phyloP scores from a whole-genome alignment of 2,329 filamentous ascomycete species.

The Grosmannia huntii region DNA sequence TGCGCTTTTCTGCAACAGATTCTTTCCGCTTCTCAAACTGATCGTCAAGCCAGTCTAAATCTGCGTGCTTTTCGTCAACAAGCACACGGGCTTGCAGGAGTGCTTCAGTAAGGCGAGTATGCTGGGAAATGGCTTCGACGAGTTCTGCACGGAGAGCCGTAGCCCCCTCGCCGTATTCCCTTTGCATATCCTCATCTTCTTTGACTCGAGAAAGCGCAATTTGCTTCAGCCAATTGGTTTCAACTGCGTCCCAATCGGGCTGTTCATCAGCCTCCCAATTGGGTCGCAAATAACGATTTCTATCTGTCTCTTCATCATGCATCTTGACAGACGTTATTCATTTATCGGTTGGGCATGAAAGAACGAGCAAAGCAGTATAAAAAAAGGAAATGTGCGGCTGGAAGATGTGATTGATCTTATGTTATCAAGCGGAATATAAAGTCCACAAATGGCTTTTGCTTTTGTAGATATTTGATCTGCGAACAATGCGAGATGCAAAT shows the following conservation, averaged over 20 bases:
- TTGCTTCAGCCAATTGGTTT: slow-evolving; percentile 19
- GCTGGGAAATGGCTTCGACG: slow-evolving; percentile 23
- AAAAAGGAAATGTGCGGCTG: background rate
- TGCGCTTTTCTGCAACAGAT: background rate
- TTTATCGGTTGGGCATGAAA: background rate
- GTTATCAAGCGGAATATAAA: background rate
- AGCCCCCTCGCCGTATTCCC: slow-evolving; percentile 19
- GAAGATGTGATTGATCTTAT: background rate
- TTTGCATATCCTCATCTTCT: slow-evolving; percentile 20
- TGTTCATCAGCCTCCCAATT: background rate
- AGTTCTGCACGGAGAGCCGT: slow-evolving; percentile 19
- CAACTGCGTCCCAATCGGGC: slow-evolving; percentile 23
- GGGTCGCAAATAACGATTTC: background rate
- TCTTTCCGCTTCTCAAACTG: slow-evolving; percentile 1
- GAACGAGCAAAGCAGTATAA: background rate
- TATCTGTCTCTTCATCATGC: background rate
- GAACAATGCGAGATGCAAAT: background rate
- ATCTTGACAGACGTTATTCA: background rate
- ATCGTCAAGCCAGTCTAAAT: slow-evolving; percentile 10
- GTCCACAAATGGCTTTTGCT: no score
- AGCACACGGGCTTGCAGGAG: slow-evolving; percentile 19
- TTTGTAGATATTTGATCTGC: background rate
- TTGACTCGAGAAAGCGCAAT: slow-evolving; percentile 9
- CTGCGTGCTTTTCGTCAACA: slow-evolving; percentile 7
- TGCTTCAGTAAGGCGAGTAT: slow-evolving; percentile 23